These are phyloP conservation scores for Papiliotrema nemorosa DNA, from an alignment of 1,284 basidiomycete species.

Conservation along the genomic window DNA sequence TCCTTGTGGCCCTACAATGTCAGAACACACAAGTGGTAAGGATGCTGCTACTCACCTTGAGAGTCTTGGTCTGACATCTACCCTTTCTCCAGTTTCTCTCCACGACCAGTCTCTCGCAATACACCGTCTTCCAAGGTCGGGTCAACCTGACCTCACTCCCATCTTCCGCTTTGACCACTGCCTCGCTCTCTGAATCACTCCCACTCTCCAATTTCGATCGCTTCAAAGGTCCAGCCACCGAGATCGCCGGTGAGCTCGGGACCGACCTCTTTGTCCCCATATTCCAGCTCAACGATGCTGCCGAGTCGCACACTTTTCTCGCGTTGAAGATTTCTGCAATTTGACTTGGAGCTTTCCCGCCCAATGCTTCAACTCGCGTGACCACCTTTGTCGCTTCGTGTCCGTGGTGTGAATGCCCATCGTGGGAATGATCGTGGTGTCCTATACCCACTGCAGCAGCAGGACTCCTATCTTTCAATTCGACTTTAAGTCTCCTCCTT, in stretches of 20 bases:
- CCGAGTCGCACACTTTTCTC: slow-evolving; percentile 9
- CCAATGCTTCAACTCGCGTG: slow-evolving; percentile 32
- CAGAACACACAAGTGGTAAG: background rate
- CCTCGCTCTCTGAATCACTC: slow-evolving; percentile 21
- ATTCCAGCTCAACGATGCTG: slow-evolving; percentile 1
- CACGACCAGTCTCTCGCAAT: slow-evolving; percentile 90
- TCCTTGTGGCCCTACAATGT: slow-evolving; percentile 75
- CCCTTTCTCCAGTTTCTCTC: slow-evolving; percentile 98
- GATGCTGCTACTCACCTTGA: slow-evolving; percentile 53
- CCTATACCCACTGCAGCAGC: slow-evolving; percentile 35
- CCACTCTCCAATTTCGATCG: background rate
- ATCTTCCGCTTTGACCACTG: slow-evolving; percentile 12
- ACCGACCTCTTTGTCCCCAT: slow-evolving; percentile 16
- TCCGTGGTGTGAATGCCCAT: slow-evolving; percentile 16
- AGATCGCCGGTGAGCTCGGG: slow-evolving; percentile 8
- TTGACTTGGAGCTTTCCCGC: slow-evolving; percentile 8
- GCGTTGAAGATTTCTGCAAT: slow-evolving; percentile 7
- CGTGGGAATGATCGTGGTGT: slow-evolving; percentile 28
- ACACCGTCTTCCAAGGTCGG: slow-evolving; percentile 95
- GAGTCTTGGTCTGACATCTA: slow-evolving; percentile 73
- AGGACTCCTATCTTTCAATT: slow-evolving; percentile 44
- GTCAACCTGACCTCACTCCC: slow-evolving; percentile 38
- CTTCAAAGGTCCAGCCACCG: too few relatives aligned
- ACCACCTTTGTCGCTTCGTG: slow-evolving; percentile 18
- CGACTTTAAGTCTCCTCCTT: slow-evolving; percentile 45